Evolutionary conservation across 768 basidiomycete genomes (phyloP).

Genomic region (Mycena galericulata): DNA sequence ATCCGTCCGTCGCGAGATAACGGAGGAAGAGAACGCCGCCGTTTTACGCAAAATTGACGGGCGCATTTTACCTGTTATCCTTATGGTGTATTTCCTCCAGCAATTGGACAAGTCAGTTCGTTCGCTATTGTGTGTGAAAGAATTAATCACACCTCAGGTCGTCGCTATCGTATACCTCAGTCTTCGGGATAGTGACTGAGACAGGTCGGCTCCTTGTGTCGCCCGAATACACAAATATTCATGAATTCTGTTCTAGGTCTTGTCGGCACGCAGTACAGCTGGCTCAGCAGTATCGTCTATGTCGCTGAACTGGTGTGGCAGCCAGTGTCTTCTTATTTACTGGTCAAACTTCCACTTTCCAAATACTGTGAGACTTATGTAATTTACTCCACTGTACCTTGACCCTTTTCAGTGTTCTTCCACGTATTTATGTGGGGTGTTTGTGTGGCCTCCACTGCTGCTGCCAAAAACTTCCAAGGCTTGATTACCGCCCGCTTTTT

Average conservation of each 20-base stretch:
- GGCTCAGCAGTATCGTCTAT: slow-evolving; percentile 58
- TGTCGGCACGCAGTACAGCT: slow-evolving; percentile 57
- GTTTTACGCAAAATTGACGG: slow-evolving; percentile 55
- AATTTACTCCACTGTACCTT: not conserved
- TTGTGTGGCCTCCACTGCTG: slow-evolving; percentile 51
- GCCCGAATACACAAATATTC: not conserved
- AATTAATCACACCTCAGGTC: slow-evolving; percentile 43
- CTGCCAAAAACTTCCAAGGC: slow-evolving; percentile 54
- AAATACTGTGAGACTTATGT: slow-evolving; percentile 48
- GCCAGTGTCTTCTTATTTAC: slow-evolving; percentile 54
- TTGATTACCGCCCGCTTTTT: slow-evolving; percentile 56
- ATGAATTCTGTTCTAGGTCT: slow-evolving; percentile 38
- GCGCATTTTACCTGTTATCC: slow-evolving; percentile 53
- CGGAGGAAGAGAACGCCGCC: slow-evolving; percentile 45
- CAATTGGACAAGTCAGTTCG: slow-evolving; percentile 55
- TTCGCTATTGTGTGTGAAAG: not conserved
- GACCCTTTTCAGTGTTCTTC: slow-evolving; percentile 41
- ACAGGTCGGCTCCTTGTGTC: slow-evolving; percentile 40
- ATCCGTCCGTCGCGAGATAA: slow-evolving; percentile 39
- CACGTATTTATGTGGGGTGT: slow-evolving; percentile 59
- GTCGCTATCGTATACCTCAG: slow-evolving; percentile 60
- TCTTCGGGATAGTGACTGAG: slow-evolving; percentile 54
- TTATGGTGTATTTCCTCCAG: slow-evolving; percentile 56
- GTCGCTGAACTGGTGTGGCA: slow-evolving; percentile 59
- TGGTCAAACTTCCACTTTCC: slow-evolving; percentile 54